Conservation (phyloP, 306 rosid genomes). For the Astragalus glycyphyllos region DNA sequence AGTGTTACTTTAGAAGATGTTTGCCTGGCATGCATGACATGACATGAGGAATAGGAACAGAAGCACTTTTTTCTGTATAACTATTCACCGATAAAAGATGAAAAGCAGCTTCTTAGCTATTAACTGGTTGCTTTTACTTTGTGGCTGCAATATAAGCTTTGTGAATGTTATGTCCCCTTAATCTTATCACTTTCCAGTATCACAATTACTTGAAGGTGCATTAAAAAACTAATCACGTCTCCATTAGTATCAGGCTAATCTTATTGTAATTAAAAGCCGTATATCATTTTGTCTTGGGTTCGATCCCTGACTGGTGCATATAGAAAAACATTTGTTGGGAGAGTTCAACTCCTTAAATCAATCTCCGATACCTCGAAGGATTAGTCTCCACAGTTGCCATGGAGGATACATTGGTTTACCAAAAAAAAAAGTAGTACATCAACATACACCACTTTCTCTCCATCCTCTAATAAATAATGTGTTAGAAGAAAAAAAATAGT, state of each 20-base stretch:
- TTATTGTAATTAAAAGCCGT: too few species aligned
- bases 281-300: too few species aligned
- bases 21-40: slow-evolving; percentile 8
- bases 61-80: slow-evolving; percentile 14
- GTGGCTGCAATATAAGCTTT: slow-evolving; percentile 19
- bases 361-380: too few species aligned
- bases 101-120: slow-evolving; percentile 44
- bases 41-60: slow-evolving; percentile 35
- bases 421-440: too few species aligned
- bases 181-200: neutral
- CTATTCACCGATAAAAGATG: slow-evolving; percentile 35
- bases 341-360: too few species aligned
- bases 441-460: too few species aligned
- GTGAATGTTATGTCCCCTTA: slow-evolving; percentile 17
- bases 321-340: too few species aligned
- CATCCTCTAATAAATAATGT: too few species aligned
- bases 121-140: slow-evolving; percentile 45
- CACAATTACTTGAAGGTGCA: neutral
- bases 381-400: too few species aligned
- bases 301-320: too few species aligned
- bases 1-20: slow-evolving; percentile 37
- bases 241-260: neutral
- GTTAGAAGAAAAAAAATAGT: too few species aligned
- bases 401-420: too few species aligned
- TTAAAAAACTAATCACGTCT: neutral